Evolutionary conservation across 768 basidiomycete species (phyloP).

Genomic region (Paxillus rubicundulus): DNA sequence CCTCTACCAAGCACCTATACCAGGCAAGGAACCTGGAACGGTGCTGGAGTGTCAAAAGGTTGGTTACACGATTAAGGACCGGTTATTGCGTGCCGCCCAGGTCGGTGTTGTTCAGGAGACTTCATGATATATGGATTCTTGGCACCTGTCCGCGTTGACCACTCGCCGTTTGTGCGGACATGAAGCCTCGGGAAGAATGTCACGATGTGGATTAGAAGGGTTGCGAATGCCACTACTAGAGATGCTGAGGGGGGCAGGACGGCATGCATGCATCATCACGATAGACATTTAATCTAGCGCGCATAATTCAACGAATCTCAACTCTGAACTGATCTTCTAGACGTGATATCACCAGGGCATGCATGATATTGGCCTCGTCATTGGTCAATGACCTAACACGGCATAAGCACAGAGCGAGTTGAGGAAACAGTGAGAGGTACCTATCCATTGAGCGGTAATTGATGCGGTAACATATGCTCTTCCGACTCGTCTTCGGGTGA

Average conservation of each 20-base stretch:
- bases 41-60: constrained; percentile 88
- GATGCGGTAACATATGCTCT: constrained; percentile 84
- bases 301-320: constrained; percentile 76
- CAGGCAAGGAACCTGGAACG: constrained; percentile 85
- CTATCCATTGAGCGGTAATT: constrained; percentile 98
- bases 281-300: constrained; percentile 37
- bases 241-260: constrained; percentile 29
- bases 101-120: constrained; percentile 89
- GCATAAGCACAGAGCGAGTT: constrained; percentile 2
- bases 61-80: constrained; percentile 93
- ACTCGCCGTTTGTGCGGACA: background rate
- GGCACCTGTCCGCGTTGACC: background rate
- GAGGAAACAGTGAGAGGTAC: constrained; percentile 35
- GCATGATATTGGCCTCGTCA: constrained; percentile 83
- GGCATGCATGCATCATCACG: constrained; percentile 25
- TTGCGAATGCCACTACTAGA: constrained; percentile 16
- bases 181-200: background rate
- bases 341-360: constrained; percentile 55
- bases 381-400: constrained; percentile 74
- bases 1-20: constrained; percentile 87
- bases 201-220: constrained; percentile 8
- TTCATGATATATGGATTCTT: constrained; percentile 26
- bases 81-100: constrained; percentile 91
- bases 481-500: constrained; percentile 82
- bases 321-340: constrained; percentile 68